Conservation (phyloP, 768 basidiomycete species). For the Glaciozyma martinii region DNA sequence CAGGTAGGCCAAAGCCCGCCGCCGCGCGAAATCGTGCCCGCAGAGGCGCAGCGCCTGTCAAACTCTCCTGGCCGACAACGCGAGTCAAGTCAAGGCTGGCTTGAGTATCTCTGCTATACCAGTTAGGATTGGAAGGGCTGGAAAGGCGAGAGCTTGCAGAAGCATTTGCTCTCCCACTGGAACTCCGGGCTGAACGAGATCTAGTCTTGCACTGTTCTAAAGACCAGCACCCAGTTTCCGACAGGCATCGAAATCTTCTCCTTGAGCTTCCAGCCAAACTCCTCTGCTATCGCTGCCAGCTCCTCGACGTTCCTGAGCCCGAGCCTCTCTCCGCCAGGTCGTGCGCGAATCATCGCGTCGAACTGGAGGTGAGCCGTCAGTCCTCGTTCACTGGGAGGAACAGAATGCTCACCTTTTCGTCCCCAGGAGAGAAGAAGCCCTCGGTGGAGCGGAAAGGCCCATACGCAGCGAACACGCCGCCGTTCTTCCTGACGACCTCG, state of each 20-base stretch:
- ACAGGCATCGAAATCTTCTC: conserved; percentile 5
- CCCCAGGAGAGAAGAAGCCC: conserved; percentile 11
- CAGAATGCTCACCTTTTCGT: conserved; percentile 11
- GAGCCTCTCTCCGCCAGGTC: conserved; percentile 8
- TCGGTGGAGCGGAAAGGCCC: conserved; percentile 19
- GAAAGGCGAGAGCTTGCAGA: too few relatives aligned
- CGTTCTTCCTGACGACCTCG: background rate
- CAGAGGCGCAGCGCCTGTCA: too few relatives aligned
- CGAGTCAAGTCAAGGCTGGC: too few relatives aligned
- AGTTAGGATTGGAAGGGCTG: too few relatives aligned
- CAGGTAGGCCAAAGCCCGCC: too few relatives aligned
- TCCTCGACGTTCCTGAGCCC: conserved; percentile 20
- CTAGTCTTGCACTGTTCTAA: too few relatives aligned
- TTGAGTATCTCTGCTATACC: too few relatives aligned
- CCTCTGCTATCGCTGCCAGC: background rate
- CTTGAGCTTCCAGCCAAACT: conserved; percentile 9
- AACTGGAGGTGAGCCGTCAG: conserved; percentile 6
- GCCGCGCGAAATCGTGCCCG: too few relatives aligned
- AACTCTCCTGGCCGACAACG: too few relatives aligned
- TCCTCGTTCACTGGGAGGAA: background rate
- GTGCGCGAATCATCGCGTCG: conserved; percentile 1
- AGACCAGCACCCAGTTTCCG: conserved; percentile 21
- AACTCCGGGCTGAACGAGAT: too few relatives aligned
- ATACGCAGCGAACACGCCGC: conserved; percentile 7
- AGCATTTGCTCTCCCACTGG: too few relatives aligned